Conservation (phyloP, 495 filamentous ascomycete genomes). For the Hyaloscypha bicolor region DNA sequence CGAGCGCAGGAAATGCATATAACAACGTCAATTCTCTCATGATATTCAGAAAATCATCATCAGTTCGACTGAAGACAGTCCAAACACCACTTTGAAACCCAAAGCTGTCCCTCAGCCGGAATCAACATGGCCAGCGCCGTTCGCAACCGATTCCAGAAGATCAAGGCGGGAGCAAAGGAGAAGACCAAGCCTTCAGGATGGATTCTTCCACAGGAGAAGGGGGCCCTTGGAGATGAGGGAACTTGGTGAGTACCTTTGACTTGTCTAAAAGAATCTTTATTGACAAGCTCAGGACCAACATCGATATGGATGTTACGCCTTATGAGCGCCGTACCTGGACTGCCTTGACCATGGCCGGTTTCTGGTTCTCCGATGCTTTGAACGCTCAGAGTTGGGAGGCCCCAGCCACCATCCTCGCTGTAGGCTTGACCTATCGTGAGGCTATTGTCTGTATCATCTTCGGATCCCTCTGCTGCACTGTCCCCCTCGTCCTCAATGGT, state of each 20-base stretch:
- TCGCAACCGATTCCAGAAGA: conserved; percentile 31
- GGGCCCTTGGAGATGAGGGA: conserved; percentile 41
- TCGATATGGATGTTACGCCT: conserved; percentile 49
- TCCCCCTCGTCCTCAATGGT: conserved; percentile 52
- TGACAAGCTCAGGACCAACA: conserved; percentile 38
- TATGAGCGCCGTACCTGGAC: conserved; percentile 47
- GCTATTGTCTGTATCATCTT: conserved; percentile 45
- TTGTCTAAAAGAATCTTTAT: background rate
- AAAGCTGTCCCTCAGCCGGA: background rate
- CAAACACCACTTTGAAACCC: background rate
- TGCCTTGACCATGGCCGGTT: conserved; percentile 46
- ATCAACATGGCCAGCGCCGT: conserved; percentile 29
- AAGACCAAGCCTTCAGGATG: conserved; percentile 42
- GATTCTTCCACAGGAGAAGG: conserved; percentile 41
- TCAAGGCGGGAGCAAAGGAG: conserved; percentile 35
- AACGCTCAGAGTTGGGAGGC: conserved; percentile 46
- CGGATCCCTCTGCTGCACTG: conserved; percentile 41
- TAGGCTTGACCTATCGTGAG: conserved; percentile 52
- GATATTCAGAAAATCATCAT: background rate
- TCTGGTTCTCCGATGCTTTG: conserved; percentile 50
- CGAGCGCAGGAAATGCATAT: conserved; percentile 24
- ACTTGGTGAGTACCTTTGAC: conserved; percentile 24
- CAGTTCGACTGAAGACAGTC: background rate
- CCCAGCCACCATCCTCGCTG: conserved; percentile 48
- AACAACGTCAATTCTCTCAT: conserved; percentile 10